phyloP scores from a whole-genome alignment of 2,329 filamentous ascomycete genomes.

The Penicillium sp. region DNA sequence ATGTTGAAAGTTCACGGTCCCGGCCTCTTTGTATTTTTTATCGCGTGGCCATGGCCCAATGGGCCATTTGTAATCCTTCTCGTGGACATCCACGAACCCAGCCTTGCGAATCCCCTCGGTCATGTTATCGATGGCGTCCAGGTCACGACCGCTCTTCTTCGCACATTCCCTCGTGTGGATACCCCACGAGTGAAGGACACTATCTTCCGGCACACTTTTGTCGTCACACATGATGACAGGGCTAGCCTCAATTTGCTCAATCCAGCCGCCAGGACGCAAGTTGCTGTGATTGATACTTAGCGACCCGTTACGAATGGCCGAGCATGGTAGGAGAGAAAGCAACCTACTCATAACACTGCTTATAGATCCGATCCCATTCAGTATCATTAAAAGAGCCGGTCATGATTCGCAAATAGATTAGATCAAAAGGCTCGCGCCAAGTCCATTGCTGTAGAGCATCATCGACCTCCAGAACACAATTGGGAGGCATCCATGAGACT shows the following conservation, averaged over 20 bases:
- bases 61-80: constrained; percentile 35
- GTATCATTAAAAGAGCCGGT: constrained; percentile 14
- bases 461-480: constrained; percentile 34
- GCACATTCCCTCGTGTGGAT: constrained; percentile 23
- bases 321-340: background rate
- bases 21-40: constrained; percentile 42
- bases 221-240: constrained; percentile 21
- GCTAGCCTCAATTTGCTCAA: constrained; percentile 24
- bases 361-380: constrained; percentile 23
- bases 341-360: constrained; percentile 24
- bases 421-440: constrained; percentile 27
- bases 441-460: constrained; percentile 31
- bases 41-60: constrained; percentile 39
- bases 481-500: constrained; percentile 30
- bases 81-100: constrained; percentile 39
- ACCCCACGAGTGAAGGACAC: constrained; percentile 18
- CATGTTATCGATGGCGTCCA: constrained; percentile 29
- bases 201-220: constrained; percentile 17
- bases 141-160: constrained; percentile 24
- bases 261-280: constrained; percentile 25
- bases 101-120: constrained; percentile 26
- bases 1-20: constrained; percentile 35
- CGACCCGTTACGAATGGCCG: background rate
- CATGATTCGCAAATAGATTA: constrained; percentile 31
- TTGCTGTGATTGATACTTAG: constrained; percentile 11